These are phyloP conservation scores for Phyllosticta capitalensis DNA, from an alignment of 2,329 filamentous ascomycete species.

Conservation along the genomic window DNA sequence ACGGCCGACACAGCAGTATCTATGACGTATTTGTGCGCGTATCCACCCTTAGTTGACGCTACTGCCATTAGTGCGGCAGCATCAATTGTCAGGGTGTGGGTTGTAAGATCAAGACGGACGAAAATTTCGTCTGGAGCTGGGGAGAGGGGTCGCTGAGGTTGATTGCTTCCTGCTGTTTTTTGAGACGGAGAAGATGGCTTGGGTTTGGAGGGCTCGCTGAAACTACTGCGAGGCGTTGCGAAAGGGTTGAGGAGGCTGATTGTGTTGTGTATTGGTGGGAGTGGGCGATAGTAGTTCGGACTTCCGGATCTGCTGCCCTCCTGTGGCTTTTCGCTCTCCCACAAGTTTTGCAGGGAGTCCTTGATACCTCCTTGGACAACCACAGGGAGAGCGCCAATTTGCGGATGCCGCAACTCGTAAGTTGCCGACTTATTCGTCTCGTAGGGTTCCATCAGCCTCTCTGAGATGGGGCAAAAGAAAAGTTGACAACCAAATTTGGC, in stretches of 20 bases:
- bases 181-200: slow-evolving; percentile 19
- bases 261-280: slow-evolving; percentile 2
- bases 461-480: slow-evolving; percentile 47
- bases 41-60: slow-evolving; percentile 17
- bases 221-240: slow-evolving; percentile 14
- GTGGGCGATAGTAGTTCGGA: not conserved
- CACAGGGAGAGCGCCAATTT: slow-evolving; percentile 34
- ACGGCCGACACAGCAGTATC: slow-evolving; percentile 36
- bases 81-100: slow-evolving; percentile 35
- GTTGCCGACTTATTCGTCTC: slow-evolving; percentile 24
- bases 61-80: slow-evolving; percentile 26
- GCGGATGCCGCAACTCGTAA: slow-evolving; percentile 38
- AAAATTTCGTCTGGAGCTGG: slow-evolving; percentile 29
- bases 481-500: slow-evolving; percentile 61
- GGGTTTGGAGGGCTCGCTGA: slow-evolving; percentile 17
- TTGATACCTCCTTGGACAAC: slow-evolving; percentile 28
- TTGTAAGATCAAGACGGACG: slow-evolving; percentile 35
- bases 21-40: slow-evolving; percentile 37
- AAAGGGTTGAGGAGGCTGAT: slow-evolving; percentile 31
- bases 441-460: slow-evolving; percentile 14
- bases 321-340: not conserved
- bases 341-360: not conserved
- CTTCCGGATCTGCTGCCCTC: not conserved
- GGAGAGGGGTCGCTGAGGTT: slow-evolving; percentile 22
- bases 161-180: slow-evolving; percentile 14